Evolutionary conservation across 495 filamentous ascomycete genomes (phyloP), one percentile per base, ranked within the genome.

Genomic region (Daldinia decipiens): DNA sequence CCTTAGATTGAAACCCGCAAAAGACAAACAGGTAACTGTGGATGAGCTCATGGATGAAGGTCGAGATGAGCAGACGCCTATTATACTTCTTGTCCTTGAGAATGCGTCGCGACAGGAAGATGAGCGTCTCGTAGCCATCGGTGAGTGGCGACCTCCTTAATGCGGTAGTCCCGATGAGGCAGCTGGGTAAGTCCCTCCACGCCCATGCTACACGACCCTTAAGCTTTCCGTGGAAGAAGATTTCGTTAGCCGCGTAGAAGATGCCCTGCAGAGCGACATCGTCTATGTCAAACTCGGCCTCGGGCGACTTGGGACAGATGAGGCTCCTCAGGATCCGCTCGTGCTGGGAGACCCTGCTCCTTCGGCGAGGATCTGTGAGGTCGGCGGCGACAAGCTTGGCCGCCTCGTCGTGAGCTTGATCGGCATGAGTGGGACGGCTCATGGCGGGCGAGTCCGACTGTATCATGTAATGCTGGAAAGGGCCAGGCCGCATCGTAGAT

Each of bases 41-140:
- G 43, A 87, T 82, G 24, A 87, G 77, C 74, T 88, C 86, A 71
- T 88, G 86, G 59, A 88, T 72, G 60, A 88, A 87, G 2, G 86
- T 84, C 19, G 82, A 84, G 59, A 88, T 86, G 31, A 88, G 79
- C 32, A 88, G 78, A 39, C 82, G 78, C 13, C 84, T 74, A 67
- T 84, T 84, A 73, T 84, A 87, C 39, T 75, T 77, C 34, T 69
- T 65, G 52, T 81, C 76, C 26, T 77, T 74, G 17, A 88, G 79
- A 24, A 87, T 85, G 9, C 82, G 78, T 21, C 79, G 75, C 32
- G 83, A 86, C 31, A 88, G 77, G 39, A 86, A 82, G 59, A 88
- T 86, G 34, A 86, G 77, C 3, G 86, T 87, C 71, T 87, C 85
- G 72, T 81, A 86, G 15, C 85, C 85, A 26, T 76, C 74, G 0